These are phyloP conservation scores for Endogone sp. DNA, from an alignment of 192 early-diverging fungal species.

Conservation along the genomic window DNA sequence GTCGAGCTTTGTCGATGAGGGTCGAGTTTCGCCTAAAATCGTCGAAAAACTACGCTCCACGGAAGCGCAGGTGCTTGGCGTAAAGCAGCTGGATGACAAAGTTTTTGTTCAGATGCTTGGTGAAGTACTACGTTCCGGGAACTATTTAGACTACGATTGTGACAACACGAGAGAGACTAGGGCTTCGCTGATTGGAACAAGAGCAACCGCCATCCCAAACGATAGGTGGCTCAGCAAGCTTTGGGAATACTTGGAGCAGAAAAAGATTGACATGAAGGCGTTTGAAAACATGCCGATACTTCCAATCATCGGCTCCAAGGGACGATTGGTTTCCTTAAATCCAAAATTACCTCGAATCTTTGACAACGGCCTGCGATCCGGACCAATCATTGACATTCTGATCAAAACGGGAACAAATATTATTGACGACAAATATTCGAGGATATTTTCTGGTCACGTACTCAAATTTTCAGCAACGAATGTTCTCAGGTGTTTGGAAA, in stretches of 20 bases:
- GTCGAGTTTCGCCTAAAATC: neutral
- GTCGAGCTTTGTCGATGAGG: neutral
- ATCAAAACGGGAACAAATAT: neutral
- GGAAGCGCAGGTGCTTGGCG: neutral
- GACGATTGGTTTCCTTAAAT: neutral
- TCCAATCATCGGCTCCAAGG: neutral
- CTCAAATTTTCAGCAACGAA: neutral
- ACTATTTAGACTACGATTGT: neutral
- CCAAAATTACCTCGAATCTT: neutral
- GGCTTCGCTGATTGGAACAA: too few species aligned
- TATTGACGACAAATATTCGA: neutral
- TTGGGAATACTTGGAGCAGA: neutral
- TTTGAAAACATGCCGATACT: neutral
- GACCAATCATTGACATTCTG: neutral
- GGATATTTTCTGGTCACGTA: neutral
- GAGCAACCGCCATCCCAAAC: neutral
- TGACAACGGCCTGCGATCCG: neutral
- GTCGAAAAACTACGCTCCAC: neutral
- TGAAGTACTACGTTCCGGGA: neutral
- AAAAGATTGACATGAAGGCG: neutral
- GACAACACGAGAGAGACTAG: too few species aligned
- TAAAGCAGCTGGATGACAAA: neutral
- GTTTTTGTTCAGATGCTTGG: neutral
- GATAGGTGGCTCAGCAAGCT: neutral
- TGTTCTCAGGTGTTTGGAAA: neutral